Evolutionary conservation across 495 filamentous ascomycete species (phyloP).

Genomic region (Talaromyces stipitatus): DNA sequence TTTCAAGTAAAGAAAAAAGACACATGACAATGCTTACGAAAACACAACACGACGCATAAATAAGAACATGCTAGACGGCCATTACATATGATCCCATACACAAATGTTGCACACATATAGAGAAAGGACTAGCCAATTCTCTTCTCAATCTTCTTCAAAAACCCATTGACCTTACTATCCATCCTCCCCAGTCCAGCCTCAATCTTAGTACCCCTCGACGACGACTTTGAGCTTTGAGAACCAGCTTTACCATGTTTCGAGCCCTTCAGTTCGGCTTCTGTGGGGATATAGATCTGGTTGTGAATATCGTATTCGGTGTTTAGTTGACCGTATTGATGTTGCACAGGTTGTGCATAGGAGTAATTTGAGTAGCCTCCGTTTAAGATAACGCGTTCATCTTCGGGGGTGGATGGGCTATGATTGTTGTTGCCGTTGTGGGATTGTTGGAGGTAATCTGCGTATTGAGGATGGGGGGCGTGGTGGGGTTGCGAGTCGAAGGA

Average conservation of each 20-base stretch:
- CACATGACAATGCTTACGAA: not conserved
- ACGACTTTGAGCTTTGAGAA: conserved; percentile 37
- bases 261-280: conserved; percentile 47
- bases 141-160: conserved; percentile 89
- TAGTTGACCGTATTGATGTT: conserved; percentile 20
- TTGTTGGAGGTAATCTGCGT: conserved; percentile 19
- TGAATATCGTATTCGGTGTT: conserved; percentile 59
- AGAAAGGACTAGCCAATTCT: conserved; percentile 44
- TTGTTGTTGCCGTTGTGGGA: not conserved
- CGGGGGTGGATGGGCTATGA: not conserved
- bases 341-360: conserved; percentile 38
- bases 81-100: not conserved
- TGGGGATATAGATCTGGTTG: conserved; percentile 70
- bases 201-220: conserved; percentile 46
- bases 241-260: conserved; percentile 43
- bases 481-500: conserved; percentile 3
- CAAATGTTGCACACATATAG: not conserved
- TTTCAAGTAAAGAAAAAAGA: not conserved
- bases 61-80: not conserved
- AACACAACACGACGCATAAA: not conserved
- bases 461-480: conserved; percentile 14
- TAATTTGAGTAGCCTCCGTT: conserved; percentile 49
- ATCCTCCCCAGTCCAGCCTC: conserved; percentile 61
- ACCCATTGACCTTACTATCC: conserved; percentile 70
- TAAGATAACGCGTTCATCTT: conserved; percentile 15